These are phyloP conservation scores for Saksenaea oblongispora DNA, from an alignment of 371 early-diverging fungal genomes.

Conservation along the genomic window DNA sequence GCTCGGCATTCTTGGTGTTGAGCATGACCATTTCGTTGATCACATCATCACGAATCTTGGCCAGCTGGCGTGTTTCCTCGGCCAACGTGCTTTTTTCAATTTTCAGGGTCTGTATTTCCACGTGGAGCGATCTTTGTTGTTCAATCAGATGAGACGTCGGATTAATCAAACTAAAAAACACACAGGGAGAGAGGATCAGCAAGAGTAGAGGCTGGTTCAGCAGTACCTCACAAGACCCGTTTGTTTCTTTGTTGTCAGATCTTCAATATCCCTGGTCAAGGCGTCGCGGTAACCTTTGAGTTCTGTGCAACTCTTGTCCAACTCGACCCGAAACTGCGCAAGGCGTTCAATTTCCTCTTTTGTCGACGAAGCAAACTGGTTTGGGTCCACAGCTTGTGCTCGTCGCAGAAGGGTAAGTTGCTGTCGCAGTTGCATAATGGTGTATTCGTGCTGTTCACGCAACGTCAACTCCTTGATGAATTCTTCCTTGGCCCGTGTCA, in stretches of 20 bases:
- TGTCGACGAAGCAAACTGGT: constrained; percentile 24
- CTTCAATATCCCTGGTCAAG: constrained; percentile 30
- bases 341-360: constrained; percentile 42
- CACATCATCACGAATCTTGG: constrained; percentile 35
- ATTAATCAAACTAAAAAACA: constrained; percentile 11
- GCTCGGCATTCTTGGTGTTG: constrained; percentile 55
- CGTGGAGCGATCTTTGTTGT: constrained; percentile 26
- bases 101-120: constrained; percentile 32
- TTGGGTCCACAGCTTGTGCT: constrained; percentile 15
- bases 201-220: too few species aligned
- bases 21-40: constrained; percentile 56
- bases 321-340: constrained; percentile 30
- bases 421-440: constrained; percentile 33
- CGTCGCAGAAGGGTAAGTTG: constrained; percentile 30
- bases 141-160: constrained; percentile 17
- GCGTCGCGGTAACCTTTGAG: constrained; percentile 36
- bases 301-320: constrained; percentile 41
- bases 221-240: constrained; percentile 32
- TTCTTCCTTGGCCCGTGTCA: constrained; percentile 45
- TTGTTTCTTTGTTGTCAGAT: constrained; percentile 23
- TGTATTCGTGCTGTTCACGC: constrained; percentile 44
- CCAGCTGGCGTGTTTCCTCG: constrained; percentile 28
- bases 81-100: constrained; percentile 29
- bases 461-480: constrained; percentile 41
- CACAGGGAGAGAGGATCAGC: background rate